Percentiles rank a stretch among this genome's conserved stretches.
These are phyloP conservation scores for Cajanus cajan DNA, from an alignment of 306 rosid genomes.

Conservation along the genomic window DNA sequence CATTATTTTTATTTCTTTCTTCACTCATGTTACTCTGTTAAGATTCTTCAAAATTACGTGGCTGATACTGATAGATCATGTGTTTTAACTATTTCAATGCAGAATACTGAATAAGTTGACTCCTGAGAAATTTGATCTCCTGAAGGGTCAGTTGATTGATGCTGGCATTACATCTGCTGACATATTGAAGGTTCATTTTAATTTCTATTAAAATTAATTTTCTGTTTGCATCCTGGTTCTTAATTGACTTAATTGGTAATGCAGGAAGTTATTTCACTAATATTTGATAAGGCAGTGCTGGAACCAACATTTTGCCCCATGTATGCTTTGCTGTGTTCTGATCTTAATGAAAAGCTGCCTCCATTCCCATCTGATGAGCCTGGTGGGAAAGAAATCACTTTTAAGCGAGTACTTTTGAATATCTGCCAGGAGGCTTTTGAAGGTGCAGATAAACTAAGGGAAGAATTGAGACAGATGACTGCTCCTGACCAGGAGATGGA, in stretches of 20 bases:
- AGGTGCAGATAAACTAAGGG: slow-evolving; percentile 80
- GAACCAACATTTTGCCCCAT: slow-evolving; percentile 99
- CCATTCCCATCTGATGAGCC: slow-evolving; percentile 90
- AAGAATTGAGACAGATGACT: slow-evolving; percentile 80
- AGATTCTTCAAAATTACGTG: slow-evolving; percentile 3
- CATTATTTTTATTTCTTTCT: neutral
- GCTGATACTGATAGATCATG: slow-evolving; percentile 5
- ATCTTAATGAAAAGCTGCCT: slow-evolving; percentile 85
- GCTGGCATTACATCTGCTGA: slow-evolving; percentile 95
- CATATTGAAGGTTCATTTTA: slow-evolving; percentile 66
- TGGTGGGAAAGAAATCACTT: slow-evolving; percentile 82
- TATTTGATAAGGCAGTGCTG: slow-evolving; percentile 96
- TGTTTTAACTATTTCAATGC: slow-evolving; percentile 31
- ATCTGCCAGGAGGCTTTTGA: slow-evolving; percentile 98
- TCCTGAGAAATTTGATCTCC: slow-evolving; percentile 96
- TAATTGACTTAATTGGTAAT: slow-evolving; percentile 36
- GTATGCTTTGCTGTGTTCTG: slow-evolving; percentile 87
- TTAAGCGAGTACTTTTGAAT: slow-evolving; percentile 83
- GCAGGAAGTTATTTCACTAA: slow-evolving; percentile 88
- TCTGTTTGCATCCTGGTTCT: slow-evolving; percentile 12
- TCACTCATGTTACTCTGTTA: neutral
- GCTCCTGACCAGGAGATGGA: slow-evolving; percentile 87
- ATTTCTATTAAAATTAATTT: neutral
- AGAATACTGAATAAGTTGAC: slow-evolving; percentile 96
- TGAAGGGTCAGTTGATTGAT: slow-evolving; percentile 92